These are phyloP conservation scores for Penicillium polonicum DNA, from an alignment of 2,329 filamentous ascomycete genomes.

Conservation along the genomic window DNA sequence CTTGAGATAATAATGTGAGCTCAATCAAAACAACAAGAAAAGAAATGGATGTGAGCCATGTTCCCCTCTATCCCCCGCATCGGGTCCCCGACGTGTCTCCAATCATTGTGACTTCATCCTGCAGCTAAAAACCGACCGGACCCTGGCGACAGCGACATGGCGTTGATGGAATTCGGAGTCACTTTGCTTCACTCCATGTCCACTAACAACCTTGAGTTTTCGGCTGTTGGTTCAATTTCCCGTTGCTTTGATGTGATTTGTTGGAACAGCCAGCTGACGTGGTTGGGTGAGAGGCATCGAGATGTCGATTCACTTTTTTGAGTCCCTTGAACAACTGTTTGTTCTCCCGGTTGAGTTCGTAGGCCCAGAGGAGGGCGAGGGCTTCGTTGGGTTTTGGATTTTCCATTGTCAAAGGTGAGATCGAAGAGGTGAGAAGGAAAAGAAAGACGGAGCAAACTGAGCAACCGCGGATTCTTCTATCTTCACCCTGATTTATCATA, in stretches of 20 bases:
- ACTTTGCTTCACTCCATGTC: too few species aligned
- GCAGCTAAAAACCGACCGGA: too few species aligned
- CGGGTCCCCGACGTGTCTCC: slow-evolving; percentile 3
- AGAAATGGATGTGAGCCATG: neutral
- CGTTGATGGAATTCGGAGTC: neutral
- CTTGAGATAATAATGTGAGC: neutral
- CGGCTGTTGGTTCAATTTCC: neutral
- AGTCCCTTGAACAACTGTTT: slow-evolving; percentile 6
- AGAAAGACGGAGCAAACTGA: too few species aligned
- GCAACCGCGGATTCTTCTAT: too few species aligned
- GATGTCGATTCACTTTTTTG: neutral
- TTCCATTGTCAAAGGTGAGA: neutral
- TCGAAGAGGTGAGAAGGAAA: too few species aligned
- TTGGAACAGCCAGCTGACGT: neutral
- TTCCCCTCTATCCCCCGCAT: slow-evolving; percentile 4
- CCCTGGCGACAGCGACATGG: neutral
- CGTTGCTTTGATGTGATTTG: neutral
- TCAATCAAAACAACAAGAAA: neutral
- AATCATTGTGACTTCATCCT: neutral
- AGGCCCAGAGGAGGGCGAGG: slow-evolving; percentile 6
- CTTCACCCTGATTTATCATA: too few species aligned
- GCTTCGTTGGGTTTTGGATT: neutral
- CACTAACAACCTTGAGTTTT: neutral
- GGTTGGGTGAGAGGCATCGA: neutral
- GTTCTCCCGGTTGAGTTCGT: slow-evolving; percentile 4